A percentile compares a stretch with the other conserved stretches of the same genome.
Conservation (phyloP, 495 filamentous ascomycete genomes). For the Corynascus novoguineensis region DNA sequence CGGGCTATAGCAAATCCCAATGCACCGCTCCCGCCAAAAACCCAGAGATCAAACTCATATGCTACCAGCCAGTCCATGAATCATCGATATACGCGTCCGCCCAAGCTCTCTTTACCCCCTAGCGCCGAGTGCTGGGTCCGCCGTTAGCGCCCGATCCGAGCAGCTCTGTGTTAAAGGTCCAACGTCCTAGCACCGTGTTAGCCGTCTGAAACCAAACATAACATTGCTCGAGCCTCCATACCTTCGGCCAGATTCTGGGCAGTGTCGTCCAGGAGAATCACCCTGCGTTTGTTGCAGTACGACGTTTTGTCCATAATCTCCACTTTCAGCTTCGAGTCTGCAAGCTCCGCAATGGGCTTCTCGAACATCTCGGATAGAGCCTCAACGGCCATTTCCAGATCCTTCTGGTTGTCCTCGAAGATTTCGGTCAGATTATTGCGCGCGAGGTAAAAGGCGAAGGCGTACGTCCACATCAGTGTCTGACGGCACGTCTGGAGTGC, state of each 20-base stretch:
- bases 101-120: neutral
- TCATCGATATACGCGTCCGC: neutral
- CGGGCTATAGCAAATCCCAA: slow-evolving; percentile 4
- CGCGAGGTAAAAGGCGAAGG: slow-evolving; percentile 92
- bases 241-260: slow-evolving; percentile 84
- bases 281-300: slow-evolving; percentile 86
- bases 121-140: slow-evolving; percentile 24
- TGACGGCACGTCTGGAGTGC: slow-evolving; percentile 93
- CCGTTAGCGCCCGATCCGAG: slow-evolving; percentile 10
- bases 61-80: neutral
- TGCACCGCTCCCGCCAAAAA: slow-evolving; percentile 1
- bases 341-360: slow-evolving; percentile 79
- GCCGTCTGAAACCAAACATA: neutral
- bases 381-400: slow-evolving; percentile 94
- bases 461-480: slow-evolving; percentile 98
- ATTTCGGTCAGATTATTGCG: slow-evolving; percentile 95
- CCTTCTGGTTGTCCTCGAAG: slow-evolving; percentile 98
- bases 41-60: neutral
- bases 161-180: slow-evolving; percentile 46
- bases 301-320: slow-evolving; percentile 97
- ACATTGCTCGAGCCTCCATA: slow-evolving; percentile 41
- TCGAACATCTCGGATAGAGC: slow-evolving; percentile 96
- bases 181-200: slow-evolving; percentile 32
- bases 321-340: slow-evolving; percentile 69
- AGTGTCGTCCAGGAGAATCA: slow-evolving; percentile 86